These are phyloP conservation scores for Phallus indusiatus DNA, from an alignment of 768 basidiomycete species.

Conservation along the genomic window DNA sequence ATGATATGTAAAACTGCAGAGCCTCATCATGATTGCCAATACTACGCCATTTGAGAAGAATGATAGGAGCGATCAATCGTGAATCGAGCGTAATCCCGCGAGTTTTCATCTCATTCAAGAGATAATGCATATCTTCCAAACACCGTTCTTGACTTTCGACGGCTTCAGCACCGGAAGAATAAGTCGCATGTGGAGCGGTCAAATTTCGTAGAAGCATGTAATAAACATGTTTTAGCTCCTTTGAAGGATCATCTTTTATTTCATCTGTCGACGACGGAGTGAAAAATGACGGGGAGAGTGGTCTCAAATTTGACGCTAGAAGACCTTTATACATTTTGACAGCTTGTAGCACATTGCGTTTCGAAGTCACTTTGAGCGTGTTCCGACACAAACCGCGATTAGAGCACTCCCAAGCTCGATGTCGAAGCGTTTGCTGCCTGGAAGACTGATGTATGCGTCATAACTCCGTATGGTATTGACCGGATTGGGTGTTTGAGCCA, in stretches of 20 bases:
- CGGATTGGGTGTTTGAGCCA: not conserved
- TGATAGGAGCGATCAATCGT: not conserved
- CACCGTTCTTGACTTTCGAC: not conserved
- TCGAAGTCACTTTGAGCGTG: constrained; percentile 25
- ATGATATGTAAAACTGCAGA: not conserved
- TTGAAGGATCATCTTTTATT: not conserved
- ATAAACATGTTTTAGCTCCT: constrained; percentile 28
- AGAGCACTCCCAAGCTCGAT: constrained; percentile 46
- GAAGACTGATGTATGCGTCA: not conserved
- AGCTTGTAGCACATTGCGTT: constrained; percentile 41
- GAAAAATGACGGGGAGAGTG: not conserved
- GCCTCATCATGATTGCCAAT: constrained; percentile 2
- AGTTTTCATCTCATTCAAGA: constrained; percentile 4
- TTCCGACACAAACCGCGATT: constrained; percentile 40
- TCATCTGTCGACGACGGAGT: not conserved
- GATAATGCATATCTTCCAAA: not conserved
- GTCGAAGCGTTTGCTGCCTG: constrained; percentile 26
- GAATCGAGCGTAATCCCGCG: not conserved
- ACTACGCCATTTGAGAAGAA: constrained; percentile 2
- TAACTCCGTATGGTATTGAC: not conserved
- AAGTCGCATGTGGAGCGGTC: not conserved
- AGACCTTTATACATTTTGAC: constrained; percentile 45
- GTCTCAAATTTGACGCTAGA: constrained; percentile 12
- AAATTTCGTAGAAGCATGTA: constrained; percentile 27
- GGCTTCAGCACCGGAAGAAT: not conserved